Percentiles rank a stretch among this genome's conserved stretches.
These are phyloP conservation scores for Lactarius psammicola DNA, from an alignment of 768 basidiomycete species.

Conservation along the genomic window DNA sequence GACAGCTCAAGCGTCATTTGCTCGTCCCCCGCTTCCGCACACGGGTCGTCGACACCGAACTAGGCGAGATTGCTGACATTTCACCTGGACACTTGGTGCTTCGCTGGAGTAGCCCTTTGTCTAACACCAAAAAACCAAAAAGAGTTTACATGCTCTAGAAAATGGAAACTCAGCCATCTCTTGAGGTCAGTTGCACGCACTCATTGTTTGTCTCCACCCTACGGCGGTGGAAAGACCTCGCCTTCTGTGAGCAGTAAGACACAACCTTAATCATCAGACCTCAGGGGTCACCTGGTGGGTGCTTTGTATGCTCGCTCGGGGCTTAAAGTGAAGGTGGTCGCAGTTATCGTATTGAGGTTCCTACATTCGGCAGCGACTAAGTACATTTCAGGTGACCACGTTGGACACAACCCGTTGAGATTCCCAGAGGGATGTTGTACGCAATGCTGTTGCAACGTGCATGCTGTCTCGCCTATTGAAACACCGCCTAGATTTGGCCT, in stretches of 20 bases:
- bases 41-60: too few relatives aligned
- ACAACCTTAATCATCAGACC: too few relatives aligned
- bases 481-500: background rate
- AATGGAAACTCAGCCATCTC: background rate
- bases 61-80: too few relatives aligned
- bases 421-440: background rate
- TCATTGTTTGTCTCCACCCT: too few relatives aligned
- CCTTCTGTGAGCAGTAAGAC: too few relatives aligned
- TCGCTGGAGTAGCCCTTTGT: background rate
- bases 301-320: too few relatives aligned
- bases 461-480: background rate
- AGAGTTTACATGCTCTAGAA: background rate
- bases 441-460: background rate
- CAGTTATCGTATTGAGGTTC: background rate
- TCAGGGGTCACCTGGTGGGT: too few relatives aligned
- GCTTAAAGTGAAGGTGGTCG: too few relatives aligned
- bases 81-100: too few relatives aligned
- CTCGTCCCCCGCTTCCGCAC: too few relatives aligned
- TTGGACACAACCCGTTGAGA: background rate
- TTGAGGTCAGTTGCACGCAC: background rate
- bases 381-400: background rate
- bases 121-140: background rate
- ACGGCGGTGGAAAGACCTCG: too few relatives aligned
- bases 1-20: too few relatives aligned
- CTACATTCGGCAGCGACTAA: background rate